Conservation (phyloP, 1,139 yeast species). For the Hansenula sp. region DNA sequence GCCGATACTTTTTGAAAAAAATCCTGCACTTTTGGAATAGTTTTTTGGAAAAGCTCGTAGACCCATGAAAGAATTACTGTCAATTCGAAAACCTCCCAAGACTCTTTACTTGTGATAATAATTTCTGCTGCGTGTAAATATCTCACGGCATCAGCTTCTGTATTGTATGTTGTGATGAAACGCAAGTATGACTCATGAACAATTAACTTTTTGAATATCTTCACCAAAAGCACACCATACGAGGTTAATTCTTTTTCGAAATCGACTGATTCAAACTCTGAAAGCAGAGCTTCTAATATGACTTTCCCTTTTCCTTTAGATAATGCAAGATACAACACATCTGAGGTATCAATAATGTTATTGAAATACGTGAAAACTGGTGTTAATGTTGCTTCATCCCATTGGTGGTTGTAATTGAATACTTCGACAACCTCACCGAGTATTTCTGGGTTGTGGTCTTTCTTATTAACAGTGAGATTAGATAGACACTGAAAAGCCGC, state of each 20-base stretch:
- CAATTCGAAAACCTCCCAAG: slow-evolving; percentile 51
- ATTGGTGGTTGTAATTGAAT: neutral
- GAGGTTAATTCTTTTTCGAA: slow-evolving; percentile 13
- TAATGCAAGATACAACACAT: slow-evolving; percentile 12
- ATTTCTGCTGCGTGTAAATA: slow-evolving; percentile 35
- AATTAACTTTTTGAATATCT: slow-evolving; percentile 21
- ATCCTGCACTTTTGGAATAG: slow-evolving; percentile 16
- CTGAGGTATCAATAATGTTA: slow-evolving; percentile 10
- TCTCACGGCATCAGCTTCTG: slow-evolving; percentile 15
- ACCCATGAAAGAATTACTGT: slow-evolving; percentile 55
- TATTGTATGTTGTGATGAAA: slow-evolving; percentile 18
- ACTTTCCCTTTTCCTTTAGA: slow-evolving; percentile 15
- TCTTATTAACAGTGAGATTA: slow-evolving; percentile 12
- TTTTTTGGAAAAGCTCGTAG: slow-evolving; percentile 34
- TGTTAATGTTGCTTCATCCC: slow-evolving; percentile 5
- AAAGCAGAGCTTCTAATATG: slow-evolving; percentile 9
- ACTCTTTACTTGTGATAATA: slow-evolving; percentile 43
- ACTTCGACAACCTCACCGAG: slow-evolving; percentile 10
- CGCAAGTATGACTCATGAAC: slow-evolving; percentile 35
- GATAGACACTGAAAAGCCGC: slow-evolving; percentile 15
- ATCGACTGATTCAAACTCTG: slow-evolving; percentile 19
- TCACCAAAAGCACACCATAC: slow-evolving; percentile 11
- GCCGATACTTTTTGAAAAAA: slow-evolving; percentile 24
- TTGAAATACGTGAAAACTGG: slow-evolving; percentile 14
- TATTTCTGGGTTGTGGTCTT: slow-evolving; percentile 3